Conservation (phyloP, 2,329 filamentous ascomycete genomes). For the Monosporascus ibericus region DNA sequence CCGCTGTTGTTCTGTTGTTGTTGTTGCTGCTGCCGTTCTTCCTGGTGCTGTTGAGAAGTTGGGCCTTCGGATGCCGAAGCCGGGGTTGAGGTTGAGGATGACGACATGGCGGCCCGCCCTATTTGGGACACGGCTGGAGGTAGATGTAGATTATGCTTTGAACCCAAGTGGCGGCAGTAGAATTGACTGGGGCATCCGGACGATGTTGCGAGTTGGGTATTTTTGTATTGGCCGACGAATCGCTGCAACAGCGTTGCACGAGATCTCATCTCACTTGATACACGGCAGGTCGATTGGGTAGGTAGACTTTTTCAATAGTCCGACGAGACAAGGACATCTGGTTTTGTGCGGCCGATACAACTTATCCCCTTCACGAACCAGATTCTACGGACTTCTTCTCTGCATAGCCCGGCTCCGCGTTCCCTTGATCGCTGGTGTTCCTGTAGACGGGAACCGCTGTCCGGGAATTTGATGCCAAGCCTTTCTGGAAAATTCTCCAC, state of each 20-base stretch:
- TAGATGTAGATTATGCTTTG: no score
- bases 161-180: not conserved
- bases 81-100: not conserved
- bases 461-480: not conserved
- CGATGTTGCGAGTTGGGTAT: not conserved
- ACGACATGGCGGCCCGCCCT: not conserved
- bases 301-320: no score
- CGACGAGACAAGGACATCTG: no score
- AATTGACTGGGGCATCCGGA: not conserved
- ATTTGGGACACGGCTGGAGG: not conserved
- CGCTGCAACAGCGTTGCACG: not conserved
- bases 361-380: no score
- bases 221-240: not conserved
- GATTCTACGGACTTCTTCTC: not conserved
- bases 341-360: no score
- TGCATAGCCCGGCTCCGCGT: not conserved
- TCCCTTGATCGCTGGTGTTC: not conserved
- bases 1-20: conserved; percentile 1
- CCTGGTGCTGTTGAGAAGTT: not conserved
- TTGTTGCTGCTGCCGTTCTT: not conserved
- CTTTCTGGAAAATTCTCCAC: not conserved
- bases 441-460: not conserved
- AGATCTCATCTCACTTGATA: not conserved
- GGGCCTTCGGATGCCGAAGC: not conserved
- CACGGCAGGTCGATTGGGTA: no score